Evolutionary conservation across 2,329 filamentous ascomycete genomes (phyloP).

Genomic region (Colletotrichum melonis): DNA sequence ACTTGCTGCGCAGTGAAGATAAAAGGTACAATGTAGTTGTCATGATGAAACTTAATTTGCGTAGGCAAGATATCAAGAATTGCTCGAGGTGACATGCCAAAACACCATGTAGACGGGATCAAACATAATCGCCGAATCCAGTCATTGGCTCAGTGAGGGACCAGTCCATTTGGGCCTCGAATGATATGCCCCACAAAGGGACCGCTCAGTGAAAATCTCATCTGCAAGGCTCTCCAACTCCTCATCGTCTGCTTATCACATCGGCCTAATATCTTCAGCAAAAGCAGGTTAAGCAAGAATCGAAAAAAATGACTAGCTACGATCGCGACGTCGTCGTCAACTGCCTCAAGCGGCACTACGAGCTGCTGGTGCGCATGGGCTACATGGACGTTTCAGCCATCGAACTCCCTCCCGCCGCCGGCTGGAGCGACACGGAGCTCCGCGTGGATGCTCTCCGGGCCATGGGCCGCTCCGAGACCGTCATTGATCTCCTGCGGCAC

Average conservation of each 20-base stretch:
- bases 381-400: slow-evolving; percentile 24
- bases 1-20: no score
- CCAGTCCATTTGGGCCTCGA: slow-evolving; percentile 18
- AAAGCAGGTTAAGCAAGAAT: not conserved
- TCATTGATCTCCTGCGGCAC: slow-evolving; percentile 30
- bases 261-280: not conserved
- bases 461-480: slow-evolving; percentile 34
- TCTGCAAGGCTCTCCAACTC: not conserved
- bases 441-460: slow-evolving; percentile 34
- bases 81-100: not conserved
- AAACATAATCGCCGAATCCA: not conserved
- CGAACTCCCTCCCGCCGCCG: slow-evolving; percentile 18
- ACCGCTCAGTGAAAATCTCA: slow-evolving; percentile 30
- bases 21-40: not conserved
- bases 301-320: slow-evolving; percentile 15
- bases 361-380: slow-evolving; percentile 31
- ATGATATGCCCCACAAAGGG: slow-evolving; percentile 23
- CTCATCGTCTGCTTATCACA: not conserved
- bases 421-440: slow-evolving; percentile 34
- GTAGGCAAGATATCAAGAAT: not conserved
- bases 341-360: slow-evolving; percentile 34
- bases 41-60: not conserved
- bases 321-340: slow-evolving; percentile 20
- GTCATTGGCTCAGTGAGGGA: slow-evolving; percentile 7
- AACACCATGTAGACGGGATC: not conserved